Evolutionary conservation across 257 asterid species (phyloP).

Genomic region (Perilla frutescens): DNA sequence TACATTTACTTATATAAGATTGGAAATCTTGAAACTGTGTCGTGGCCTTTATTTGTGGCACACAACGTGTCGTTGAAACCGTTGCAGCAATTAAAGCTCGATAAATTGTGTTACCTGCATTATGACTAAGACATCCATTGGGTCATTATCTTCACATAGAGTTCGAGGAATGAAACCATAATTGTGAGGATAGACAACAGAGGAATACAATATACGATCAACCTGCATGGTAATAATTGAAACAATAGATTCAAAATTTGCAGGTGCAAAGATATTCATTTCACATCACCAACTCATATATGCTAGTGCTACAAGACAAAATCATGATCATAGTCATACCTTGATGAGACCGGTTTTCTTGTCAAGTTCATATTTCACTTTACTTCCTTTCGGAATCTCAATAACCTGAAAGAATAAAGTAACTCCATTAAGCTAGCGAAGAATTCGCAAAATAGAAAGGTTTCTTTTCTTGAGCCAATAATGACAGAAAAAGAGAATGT

Average conservation of each 20-base stretch:
- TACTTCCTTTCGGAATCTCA: conserved; percentile 67
- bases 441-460: neutral
- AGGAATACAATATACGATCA: conserved; percentile 66
- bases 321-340: conserved; percentile 35
- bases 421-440: neutral
- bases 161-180: conserved; percentile 72
- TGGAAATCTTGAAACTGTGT: neutral
- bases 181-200: conserved; percentile 71
- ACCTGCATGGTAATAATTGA: conserved; percentile 43
- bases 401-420: conserved; percentile 46
- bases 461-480: conserved; percentile 11
- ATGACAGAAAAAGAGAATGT: neutral
- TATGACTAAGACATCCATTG: conserved; percentile 65
- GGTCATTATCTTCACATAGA: conserved; percentile 70
- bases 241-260: neutral
- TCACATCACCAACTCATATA: neutral
- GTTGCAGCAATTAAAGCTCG: neutral
- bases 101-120: conserved; percentile 54
- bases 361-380: conserved; percentile 70
- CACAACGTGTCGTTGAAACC: too few relatives aligned
- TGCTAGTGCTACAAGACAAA: neutral
- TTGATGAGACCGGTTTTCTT: conserved; percentile 71
- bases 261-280: neutral
- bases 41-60: neutral
- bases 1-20: neutral